Conservation (phyloP, 2,329 filamentous ascomycete species). For the Verticillium longisporum region DNA sequence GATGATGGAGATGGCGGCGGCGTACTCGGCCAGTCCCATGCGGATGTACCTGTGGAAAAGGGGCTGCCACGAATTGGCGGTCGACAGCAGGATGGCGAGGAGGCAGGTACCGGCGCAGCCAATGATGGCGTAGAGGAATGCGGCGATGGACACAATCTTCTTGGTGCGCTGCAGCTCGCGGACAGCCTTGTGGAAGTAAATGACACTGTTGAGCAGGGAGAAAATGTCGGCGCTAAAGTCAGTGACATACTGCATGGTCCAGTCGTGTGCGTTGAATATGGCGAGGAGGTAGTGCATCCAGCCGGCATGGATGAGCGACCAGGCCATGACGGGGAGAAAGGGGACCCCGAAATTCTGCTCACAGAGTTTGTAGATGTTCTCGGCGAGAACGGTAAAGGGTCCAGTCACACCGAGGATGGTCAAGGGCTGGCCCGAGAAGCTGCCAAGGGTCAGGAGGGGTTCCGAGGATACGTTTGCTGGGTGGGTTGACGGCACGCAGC, state of each 20-base stretch:
- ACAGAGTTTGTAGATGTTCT: conserved; percentile 57
- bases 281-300: conserved; percentile 61
- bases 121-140: conserved; percentile 59
- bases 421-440: conserved; percentile 53
- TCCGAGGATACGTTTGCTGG: no score
- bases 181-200: conserved; percentile 62
- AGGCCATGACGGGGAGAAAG: conserved; percentile 63
- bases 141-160: conserved; percentile 47
- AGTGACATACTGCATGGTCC: conserved; percentile 65
- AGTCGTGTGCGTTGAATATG: conserved; percentile 62
- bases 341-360: conserved; percentile 47
- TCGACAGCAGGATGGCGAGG: conserved; percentile 53
- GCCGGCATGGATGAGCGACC: conserved; percentile 57
- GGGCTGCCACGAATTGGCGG: conserved; percentile 54
- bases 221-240: conserved; percentile 62
- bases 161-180: conserved; percentile 58
- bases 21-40: conserved; percentile 56
- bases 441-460: conserved; percentile 9
- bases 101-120: conserved; percentile 58
- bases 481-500: no score
- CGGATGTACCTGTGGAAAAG: conserved; percentile 56
- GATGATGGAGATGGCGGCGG: conserved; percentile 59
- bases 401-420: conserved; percentile 61
- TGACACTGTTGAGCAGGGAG: conserved; percentile 58
- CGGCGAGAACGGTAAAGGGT: conserved; percentile 59